Evolutionary conservation across 352 stramenopile species (phyloP).

Genomic region (Phytophthora crassamura): DNA sequence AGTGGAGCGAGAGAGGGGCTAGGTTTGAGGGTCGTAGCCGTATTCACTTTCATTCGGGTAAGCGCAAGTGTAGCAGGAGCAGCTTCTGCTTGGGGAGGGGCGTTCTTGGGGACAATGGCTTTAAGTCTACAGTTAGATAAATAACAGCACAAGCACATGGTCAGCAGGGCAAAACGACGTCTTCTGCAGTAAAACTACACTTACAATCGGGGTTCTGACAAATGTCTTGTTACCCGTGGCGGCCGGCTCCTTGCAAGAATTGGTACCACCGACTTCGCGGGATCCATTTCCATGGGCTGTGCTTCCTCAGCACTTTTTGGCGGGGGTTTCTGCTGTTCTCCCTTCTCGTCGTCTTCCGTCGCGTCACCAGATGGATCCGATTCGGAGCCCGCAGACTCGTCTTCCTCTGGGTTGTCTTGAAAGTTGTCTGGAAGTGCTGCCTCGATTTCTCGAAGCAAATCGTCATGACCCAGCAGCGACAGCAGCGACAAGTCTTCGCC

Average conservation of each 20-base stretch:
- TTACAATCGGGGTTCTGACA: constrained; percentile 49
- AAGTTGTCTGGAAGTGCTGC: constrained; percentile 60
- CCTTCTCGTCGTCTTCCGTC: constrained; percentile 62
- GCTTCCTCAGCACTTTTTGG: constrained; percentile 8
- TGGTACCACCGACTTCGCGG: not conserved
- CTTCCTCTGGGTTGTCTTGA: constrained; percentile 50
- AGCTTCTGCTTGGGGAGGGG: constrained; percentile 3
- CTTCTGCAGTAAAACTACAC: not conserved
- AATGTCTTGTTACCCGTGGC: constrained; percentile 36
- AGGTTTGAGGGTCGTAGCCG: constrained; percentile 6
- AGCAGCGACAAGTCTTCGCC: constrained; percentile 45
- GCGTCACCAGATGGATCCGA: constrained; percentile 79
- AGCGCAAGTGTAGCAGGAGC: not conserved
- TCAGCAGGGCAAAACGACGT: not conserved
- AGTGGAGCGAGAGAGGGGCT: constrained; percentile 19
- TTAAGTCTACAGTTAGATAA: constrained; percentile 13
- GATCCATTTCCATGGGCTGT: constrained; percentile 7
- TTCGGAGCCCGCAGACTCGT: constrained; percentile 65
- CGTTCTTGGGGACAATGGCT: constrained; percentile 15
- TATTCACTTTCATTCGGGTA: constrained; percentile 8
- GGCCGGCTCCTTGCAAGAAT: constrained; percentile 13
- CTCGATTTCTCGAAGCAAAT: constrained; percentile 76
- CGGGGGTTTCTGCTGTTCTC: constrained; percentile 40
- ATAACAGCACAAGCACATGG: not conserved
- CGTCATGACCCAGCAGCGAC: constrained; percentile 49